Base-by-base conservation (phyloP, 2,329 filamentous ascomycete species). In the Fusarium staphyleae region DNA sequence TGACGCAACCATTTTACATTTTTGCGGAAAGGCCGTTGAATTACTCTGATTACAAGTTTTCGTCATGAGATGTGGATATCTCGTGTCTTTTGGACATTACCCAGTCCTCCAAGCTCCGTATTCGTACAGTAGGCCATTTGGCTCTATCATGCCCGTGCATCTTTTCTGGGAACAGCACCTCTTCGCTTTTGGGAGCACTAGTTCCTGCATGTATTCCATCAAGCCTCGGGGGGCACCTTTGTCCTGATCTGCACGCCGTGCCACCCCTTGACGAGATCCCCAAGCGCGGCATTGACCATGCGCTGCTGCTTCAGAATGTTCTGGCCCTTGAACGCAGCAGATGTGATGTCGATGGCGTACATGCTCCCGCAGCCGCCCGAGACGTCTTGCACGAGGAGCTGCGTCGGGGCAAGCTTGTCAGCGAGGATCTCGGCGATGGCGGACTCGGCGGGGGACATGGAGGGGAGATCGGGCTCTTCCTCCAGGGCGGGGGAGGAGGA, bases 331-430 rank as follows among this genome's bases (percentile, higher is more conserved):
- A 96, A 96, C 66, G 79, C 81, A 39, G 85, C 80, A 7, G 88
- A 90, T 40, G 86, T 82, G 60, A 95, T 86, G 66, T 93, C 87
- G 62, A 96, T 88, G 49, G 86, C 88, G 75, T 95, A 95, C 91
- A 95, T 95, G 69, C 87, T 90, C 9, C 90, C 90, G 75, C 90
- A 96, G 24, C 90, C 90, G 52, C 91, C 90, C 18, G 87, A 91
- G 44, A 95, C 85, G 74, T 96, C 90, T 71, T 88, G 87, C 9
- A 95, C 89, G 72, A 86, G 73, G 19, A 86, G 72, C 52, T 80
- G 72, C 0, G 78, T 78, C 0, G 83, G 82, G 2, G 70, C 59
- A 48, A 85, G 81, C 66, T 80, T 80, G 6, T 73, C 72, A 14
- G 72, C 60, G 45, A 86, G 74, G 42, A 78, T 74, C 52, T 82